phyloP scores from a whole-genome alignment of 2,329 filamentous ascomycete species.

The Colletotrichum godetiae region DNA sequence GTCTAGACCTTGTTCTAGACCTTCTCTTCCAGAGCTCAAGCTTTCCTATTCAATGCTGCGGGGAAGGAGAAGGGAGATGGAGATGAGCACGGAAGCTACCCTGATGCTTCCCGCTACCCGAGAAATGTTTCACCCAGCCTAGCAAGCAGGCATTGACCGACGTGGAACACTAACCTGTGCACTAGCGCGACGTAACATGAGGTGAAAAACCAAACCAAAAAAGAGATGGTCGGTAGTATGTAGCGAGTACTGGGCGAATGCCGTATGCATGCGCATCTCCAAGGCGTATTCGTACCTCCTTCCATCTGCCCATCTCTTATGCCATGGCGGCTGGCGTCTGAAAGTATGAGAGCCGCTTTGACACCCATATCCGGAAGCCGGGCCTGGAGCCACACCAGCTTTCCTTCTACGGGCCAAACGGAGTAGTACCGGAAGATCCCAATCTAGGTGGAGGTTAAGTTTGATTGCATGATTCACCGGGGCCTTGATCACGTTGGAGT shows the following conservation, averaged over 20 bases:
- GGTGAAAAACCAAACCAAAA: not conserved
- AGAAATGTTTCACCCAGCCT: conserved; percentile 20
- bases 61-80: not conserved
- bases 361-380: not conserved
- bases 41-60: conserved; percentile 14
- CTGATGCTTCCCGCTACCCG: conserved; percentile 16
- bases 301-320: not conserved
- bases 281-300: not conserved
- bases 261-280: not conserved
- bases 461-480: not conserved
- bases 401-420: not conserved
- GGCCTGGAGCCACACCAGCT: not conserved
- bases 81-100: conserved; percentile 4
- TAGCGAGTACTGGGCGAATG: not conserved
- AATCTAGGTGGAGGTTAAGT: not conserved
- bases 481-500: not conserved
- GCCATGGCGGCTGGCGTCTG: not conserved
- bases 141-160: conserved; percentile 2
- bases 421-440: not conserved
- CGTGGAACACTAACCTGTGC: not conserved
- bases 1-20: not conserved
- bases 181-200: not conserved
- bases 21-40: conserved; percentile 3
- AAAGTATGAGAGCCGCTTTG: not conserved
- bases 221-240: too few species aligned